Evolutionary conservation across 1,284 basidiomycete species (phyloP), one percentile per base, ranked within the genome.

Genomic region (Trametes polyzona): DNA sequence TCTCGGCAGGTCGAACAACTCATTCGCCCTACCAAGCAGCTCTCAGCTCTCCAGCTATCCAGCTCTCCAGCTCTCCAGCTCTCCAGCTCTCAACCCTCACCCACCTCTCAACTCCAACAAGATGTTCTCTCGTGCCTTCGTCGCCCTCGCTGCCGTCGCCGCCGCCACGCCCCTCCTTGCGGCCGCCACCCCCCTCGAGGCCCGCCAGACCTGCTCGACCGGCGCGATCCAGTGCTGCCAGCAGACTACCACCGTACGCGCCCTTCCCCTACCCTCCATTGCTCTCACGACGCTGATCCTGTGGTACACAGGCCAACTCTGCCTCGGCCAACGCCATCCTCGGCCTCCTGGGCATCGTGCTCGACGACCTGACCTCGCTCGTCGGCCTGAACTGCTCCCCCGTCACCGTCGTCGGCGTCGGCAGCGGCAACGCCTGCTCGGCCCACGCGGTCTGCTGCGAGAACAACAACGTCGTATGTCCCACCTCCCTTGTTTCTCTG

Each of bases 341-440:
- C 4, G 55, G 54, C 7, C 50, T 63, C 3, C 55, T 71, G 21
- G 70, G 68, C 16, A 54, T 70, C 27, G 64, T 66, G 29, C 36
- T 71, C 12, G 48, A 59, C 23, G 64, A 67, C 49, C 19, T 64
- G 11, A 64, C 53, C 43, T 67, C 52, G 23, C 48, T 63, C 43
- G 57, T 72, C 40, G 71, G 70, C 9, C 30, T 72, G 12, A 65
- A 52, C 39, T 72, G 71, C 65, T 65, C 65, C 32, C 69, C 69
- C 14, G 59, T 72, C 47, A 60, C 17, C 51, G 58, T 68, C 44
- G 54, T 68, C 49, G 63, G 65, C 33, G 58, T 62, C 40, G 65
- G 65, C 23, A 57, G 61, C 36, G 59, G 67, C 35, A 41, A 41
- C 29, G 40, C 42, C 19, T 70, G 69, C 51, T 50, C 52, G 11